Percentiles rank a stretch among this genome's conserved stretches.
phyloP scores from a whole-genome alignment of 2,329 filamentous ascomycete species.

The Periconia macrospinosa region DNA sequence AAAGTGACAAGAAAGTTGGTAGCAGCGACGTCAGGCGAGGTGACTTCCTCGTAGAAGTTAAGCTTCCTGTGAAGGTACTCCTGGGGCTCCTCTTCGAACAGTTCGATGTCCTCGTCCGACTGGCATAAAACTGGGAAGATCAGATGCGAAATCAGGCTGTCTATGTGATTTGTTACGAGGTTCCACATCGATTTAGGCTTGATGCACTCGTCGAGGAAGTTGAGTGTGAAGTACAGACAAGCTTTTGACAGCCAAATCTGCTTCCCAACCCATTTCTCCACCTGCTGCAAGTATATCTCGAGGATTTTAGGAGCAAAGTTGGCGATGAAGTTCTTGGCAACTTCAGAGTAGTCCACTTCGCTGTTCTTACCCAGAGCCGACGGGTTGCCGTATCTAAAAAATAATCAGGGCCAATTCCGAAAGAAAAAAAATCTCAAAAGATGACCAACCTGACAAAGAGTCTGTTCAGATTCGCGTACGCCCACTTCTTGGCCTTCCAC shows the following conservation, averaged over 20 bases:
- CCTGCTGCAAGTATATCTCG: conserved; percentile 89
- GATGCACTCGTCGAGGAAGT: conserved; percentile 96
- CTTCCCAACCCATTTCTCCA: conserved; percentile 97
- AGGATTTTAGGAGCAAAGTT: conserved; percentile 95
- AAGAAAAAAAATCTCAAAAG: neutral
- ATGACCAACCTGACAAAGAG: conserved; percentile 79
- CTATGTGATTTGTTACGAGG: conserved; percentile 88
- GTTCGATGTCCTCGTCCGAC: conserved; percentile 85
- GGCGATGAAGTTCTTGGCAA: conserved; percentile 86
- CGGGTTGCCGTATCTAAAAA: conserved; percentile 86
- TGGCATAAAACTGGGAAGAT: conserved; percentile 95
- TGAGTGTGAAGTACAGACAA: conserved; percentile 87
- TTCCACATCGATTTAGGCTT: conserved; percentile 97
- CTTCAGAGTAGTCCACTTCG: conserved; percentile 74
- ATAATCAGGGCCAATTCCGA: conserved; percentile 15
- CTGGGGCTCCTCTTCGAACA: conserved; percentile 91
- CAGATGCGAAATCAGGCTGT: conserved; percentile 89
- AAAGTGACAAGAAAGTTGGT: conserved; percentile 95
- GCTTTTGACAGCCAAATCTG: conserved; percentile 93
- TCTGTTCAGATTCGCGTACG: conserved; percentile 95
- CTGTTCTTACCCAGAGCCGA: conserved; percentile 72
- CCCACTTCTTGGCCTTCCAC: conserved; percentile 99
- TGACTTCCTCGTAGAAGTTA: conserved; percentile 97
- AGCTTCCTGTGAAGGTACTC: conserved; percentile 97
- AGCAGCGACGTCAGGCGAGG: conserved; percentile 89